Evolutionary conservation across 2,329 filamentous ascomycete genomes (phyloP).

Genomic region (Talaromyces sp.): DNA sequence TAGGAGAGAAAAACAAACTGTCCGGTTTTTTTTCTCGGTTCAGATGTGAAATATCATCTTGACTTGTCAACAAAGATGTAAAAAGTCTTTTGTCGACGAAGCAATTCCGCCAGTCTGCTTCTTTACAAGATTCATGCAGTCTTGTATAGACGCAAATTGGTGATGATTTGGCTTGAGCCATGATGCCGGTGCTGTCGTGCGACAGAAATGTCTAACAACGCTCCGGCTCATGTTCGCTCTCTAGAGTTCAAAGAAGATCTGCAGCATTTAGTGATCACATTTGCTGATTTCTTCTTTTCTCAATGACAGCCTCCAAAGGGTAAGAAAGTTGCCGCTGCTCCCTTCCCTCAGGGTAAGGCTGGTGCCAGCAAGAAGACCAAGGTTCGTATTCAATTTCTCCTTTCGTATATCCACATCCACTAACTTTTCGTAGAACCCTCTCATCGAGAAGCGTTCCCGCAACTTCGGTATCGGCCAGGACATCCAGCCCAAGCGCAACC

Average conservation of each 20-base stretch:
- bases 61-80: slow-evolving; percentile 15
- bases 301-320: slow-evolving; percentile 99
- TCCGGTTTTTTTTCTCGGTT: slow-evolving; percentile 14
- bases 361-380: slow-evolving; percentile 87
- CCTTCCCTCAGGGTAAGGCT: slow-evolving; percentile 93
- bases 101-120: slow-evolving; percentile 31
- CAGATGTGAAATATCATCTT: slow-evolving; percentile 18
- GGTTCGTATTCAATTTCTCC: slow-evolving; percentile 55
- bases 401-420: slow-evolving; percentile 9
- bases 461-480: slow-evolving; percentile 99
- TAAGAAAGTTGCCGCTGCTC: slow-evolving; percentile 97
- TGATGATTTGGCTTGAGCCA: slow-evolving; percentile 52
- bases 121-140: slow-evolving; percentile 11
- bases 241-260: slow-evolving; percentile 86
- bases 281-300: slow-evolving; percentile 93
- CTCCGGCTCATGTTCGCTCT: slow-evolving; percentile 50
- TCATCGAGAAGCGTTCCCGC: slow-evolving; percentile 94
- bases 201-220: slow-evolving; percentile 11
- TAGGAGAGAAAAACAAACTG: slow-evolving; percentile 24
- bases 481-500: slow-evolving; percentile 93
- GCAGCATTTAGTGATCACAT: slow-evolving; percentile 64
- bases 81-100: slow-evolving; percentile 23
- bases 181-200: slow-evolving; percentile 35
- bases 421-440: slow-evolving; percentile 69
- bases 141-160: slow-evolving; percentile 19